phyloP scores from a whole-genome alignment of 2,329 filamentous ascomycete genomes.

The Penicillium brevicompactum region DNA sequence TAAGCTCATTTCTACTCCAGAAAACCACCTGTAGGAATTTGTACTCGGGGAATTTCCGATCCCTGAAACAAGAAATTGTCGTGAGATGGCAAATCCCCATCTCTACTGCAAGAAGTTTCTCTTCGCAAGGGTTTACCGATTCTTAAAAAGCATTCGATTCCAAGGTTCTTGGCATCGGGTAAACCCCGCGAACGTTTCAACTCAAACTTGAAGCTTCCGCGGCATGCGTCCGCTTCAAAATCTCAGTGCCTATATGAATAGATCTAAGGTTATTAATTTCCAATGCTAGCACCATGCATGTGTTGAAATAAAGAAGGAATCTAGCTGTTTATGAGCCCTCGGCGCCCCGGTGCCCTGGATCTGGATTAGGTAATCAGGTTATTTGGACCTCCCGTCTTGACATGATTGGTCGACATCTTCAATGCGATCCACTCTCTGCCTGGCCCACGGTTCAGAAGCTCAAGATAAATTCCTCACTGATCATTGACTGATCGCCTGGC shows the following conservation, averaged over 20 bases:
- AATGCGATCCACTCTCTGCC: neutral
- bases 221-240: neutral
- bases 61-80: neutral
- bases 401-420: neutral
- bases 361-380: neutral
- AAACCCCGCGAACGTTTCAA: neutral
- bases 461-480: no score
- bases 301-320: neutral
- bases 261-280: neutral
- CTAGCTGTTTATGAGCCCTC: neutral
- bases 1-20: constrained; percentile 1
- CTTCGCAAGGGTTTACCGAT: neutral
- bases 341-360: neutral
- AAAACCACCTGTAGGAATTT: neutral
- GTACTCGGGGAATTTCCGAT: neutral
- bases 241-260: neutral
- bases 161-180: neutral
- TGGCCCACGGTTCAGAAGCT: no score
- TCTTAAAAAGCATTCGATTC: no score
- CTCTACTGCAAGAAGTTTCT: neutral
- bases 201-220: neutral
- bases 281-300: neutral
- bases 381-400: neutral
- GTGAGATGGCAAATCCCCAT: neutral
- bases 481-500: no score